Base-by-base conservation (phyloP, 1,284 basidiomycete species). In the Trichosporon sp. region DNA sequence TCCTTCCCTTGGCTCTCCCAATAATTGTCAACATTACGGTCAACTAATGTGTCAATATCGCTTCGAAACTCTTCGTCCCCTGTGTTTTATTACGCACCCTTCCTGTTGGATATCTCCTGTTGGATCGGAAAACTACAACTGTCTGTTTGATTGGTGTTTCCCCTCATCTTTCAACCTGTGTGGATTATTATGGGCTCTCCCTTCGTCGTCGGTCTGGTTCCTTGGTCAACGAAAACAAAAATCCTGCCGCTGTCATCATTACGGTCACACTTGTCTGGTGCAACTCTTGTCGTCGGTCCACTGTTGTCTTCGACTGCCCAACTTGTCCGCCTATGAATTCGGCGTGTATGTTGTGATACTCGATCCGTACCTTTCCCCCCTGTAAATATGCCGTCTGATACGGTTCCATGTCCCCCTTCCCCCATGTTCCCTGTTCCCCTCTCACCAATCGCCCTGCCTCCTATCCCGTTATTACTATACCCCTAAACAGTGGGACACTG, bases 401-500 rank as follows among this genome's bases (percentile, higher is more conserved):
- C 64, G 68, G 70, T 65, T 65, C 14, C 68, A 70, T 54, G 67
- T 48, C 43, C 61, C 69, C 63, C 35, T 26, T 66, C 67, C 68
- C 46, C 65, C 71, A 71, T 63, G 65, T 68, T 54, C 75, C 64
- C 61, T 67, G 67, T 70, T 71, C 68, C 71, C 21, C 35, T 66
- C 35, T 66, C 71, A 66, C 71, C 64, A 40, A 63, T 65, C 72
- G 61, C 74, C 72, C 71, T 72, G 68, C 65, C 48, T 38, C 43
- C 68, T 65, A 73, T 76, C 70, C 35, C 67, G 46, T 63, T 65
- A 54, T 70, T 75, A 63, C 31, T 63, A 63, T 63, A 63, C 59
- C 59, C 59, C 59, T 35, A 38, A 56, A 75, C 75, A 95, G 94
- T 98, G 95, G 95, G 95, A 98, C 81, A 98, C 95, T 76, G 96